phyloP scores from a whole-genome alignment of 2,329 filamentous ascomycete genomes.

The Microascus cirrosus region DNA sequence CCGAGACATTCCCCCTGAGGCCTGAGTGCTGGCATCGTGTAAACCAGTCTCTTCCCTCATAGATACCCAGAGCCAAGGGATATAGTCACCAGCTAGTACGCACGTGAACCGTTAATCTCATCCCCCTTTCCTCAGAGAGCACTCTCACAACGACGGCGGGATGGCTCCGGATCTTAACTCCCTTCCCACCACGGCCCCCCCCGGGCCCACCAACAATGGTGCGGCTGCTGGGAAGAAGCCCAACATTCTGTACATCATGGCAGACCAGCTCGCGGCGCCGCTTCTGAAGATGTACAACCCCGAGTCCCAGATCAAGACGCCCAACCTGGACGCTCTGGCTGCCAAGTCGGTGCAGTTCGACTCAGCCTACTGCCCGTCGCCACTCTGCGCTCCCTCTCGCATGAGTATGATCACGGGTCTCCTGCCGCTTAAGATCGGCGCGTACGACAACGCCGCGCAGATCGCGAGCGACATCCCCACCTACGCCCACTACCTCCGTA shows the following conservation, averaged over 20 bases:
- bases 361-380: slow-evolving; percentile 88
- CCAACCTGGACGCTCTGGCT: slow-evolving; percentile 76
- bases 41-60: too few relatives aligned
- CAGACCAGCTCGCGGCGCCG: slow-evolving; percentile 85
- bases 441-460: slow-evolving; percentile 83
- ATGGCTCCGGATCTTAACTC: slow-evolving; percentile 68
- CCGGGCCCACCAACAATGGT: slow-evolving; percentile 11
- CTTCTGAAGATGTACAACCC: slow-evolving; percentile 87
- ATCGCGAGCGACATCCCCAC: slow-evolving; percentile 78
- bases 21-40: too few relatives aligned
- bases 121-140: too few relatives aligned
- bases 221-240: slow-evolving; percentile 18
- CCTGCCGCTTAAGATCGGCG: slow-evolving; percentile 81
- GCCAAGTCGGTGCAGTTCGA: slow-evolving; percentile 80
- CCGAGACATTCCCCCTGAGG: too few relatives aligned
- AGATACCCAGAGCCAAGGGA: too few relatives aligned
- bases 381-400: slow-evolving; percentile 81
- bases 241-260: slow-evolving; percentile 73
- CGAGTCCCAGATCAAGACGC: slow-evolving; percentile 81
- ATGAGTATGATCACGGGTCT: slow-evolving; percentile 93
- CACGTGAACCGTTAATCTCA: background rate
- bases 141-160: slow-evolving; percentile 1
- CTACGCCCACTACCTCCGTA: slow-evolving; percentile 82
- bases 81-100: background rate
- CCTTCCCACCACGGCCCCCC: slow-evolving; percentile 39